phyloP scores from a whole-genome alignment of 495 filamentous ascomycete species.

The Clavariopsis aquatica region DNA sequence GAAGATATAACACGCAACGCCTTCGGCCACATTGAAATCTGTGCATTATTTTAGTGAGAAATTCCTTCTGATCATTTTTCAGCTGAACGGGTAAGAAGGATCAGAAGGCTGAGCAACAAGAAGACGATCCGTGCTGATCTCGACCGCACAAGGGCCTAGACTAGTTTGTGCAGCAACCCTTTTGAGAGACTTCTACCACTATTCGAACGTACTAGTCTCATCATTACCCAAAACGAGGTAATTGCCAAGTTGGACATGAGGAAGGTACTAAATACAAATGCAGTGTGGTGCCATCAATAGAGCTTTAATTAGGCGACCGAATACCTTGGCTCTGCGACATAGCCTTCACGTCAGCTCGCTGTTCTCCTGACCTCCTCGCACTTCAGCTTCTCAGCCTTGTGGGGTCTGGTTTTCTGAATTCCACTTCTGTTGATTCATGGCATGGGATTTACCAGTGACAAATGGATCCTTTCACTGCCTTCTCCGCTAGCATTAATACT shows the following conservation, averaged over 20 bases:
- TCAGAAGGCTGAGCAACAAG: too few relatives aligned
- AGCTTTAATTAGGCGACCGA: neutral
- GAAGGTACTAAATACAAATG: neutral
- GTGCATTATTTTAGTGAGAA: too few relatives aligned
- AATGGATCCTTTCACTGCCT: conserved; percentile 20
- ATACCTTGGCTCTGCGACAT: neutral
- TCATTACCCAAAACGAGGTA: neutral
- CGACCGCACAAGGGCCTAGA: too few relatives aligned
- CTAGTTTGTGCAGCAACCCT: too few relatives aligned
- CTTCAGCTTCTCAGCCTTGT: neutral
- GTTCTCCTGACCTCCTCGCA: neutral
- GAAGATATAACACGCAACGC: too few relatives aligned
- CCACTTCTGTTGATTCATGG: neutral
- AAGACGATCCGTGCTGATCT: too few relatives aligned
- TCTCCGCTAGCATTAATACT: conserved; percentile 17
- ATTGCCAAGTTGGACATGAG: neutral
- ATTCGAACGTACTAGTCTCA: too few relatives aligned
- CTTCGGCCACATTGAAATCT: too few relatives aligned
- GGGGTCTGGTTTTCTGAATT: neutral
- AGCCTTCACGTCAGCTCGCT: neutral
- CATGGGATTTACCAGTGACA: neutral
- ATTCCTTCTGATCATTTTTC: too few relatives aligned
- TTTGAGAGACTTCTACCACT: too few relatives aligned
- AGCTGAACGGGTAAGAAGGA: too few relatives aligned
- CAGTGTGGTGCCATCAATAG: neutral